phyloP scores from a whole-genome alignment of 441 rosid species.

The Dalechampia spathulata region DNA sequence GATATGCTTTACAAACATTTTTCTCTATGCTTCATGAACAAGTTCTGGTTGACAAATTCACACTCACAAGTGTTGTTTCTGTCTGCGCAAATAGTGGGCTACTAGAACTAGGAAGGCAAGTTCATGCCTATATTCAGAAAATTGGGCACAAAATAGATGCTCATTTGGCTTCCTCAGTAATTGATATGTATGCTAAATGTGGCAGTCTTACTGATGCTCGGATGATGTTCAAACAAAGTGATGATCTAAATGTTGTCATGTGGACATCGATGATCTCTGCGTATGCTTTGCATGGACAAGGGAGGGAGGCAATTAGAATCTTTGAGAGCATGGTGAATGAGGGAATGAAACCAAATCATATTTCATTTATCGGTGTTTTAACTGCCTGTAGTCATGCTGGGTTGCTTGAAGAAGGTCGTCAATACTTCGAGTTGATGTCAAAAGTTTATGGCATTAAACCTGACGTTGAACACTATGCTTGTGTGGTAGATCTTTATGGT shows the following conservation, averaged over 20 bases:
- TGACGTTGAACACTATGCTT: slow-evolving; percentile 17
- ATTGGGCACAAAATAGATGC: slow-evolving; percentile 18
- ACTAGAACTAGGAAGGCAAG: slow-evolving; percentile 16
- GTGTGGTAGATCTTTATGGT: slow-evolving; percentile 26
- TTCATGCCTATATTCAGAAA: slow-evolving; percentile 19
- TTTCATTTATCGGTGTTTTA: slow-evolving; percentile 19
- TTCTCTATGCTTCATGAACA: slow-evolving; percentile 17
- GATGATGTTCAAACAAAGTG: slow-evolving; percentile 11
- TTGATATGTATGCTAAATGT: slow-evolving; percentile 27
- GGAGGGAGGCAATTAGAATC: slow-evolving; percentile 14
- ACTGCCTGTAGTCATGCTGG: slow-evolving; percentile 27
- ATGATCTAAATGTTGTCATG: slow-evolving; percentile 13
- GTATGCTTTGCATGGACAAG: slow-evolving; percentile 24
- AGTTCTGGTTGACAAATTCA: slow-evolving; percentile 17
- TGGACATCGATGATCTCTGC: slow-evolving; percentile 25
- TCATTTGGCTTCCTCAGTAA: slow-evolving; percentile 15
- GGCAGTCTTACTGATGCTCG: slow-evolving; percentile 20
- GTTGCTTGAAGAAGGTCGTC: slow-evolving; percentile 19
- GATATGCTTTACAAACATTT: slow-evolving; percentile 18
- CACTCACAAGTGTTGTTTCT: slow-evolving; percentile 20
- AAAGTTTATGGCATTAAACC: slow-evolving; percentile 23
- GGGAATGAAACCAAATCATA: slow-evolving; percentile 19
- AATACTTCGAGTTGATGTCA: slow-evolving; percentile 22
- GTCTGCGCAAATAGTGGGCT: slow-evolving; percentile 18
- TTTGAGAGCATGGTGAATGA: slow-evolving; percentile 19